Conservation (phyloP, 305 asterid genomes). For the Solanum hybrid region DNA sequence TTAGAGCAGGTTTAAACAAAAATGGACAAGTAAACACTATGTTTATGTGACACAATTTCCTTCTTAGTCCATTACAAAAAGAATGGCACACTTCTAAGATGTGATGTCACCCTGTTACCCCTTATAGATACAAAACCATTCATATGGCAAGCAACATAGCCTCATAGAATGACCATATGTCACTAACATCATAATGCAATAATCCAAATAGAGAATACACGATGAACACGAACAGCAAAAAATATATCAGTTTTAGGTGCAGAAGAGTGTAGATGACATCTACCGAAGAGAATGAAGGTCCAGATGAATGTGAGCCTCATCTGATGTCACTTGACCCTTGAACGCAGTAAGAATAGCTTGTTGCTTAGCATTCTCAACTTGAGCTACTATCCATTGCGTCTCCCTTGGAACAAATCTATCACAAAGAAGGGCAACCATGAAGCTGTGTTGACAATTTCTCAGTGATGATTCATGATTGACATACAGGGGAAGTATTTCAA, state of each 20-base stretch:
- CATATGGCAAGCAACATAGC: neutral
- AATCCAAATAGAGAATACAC: neutral
- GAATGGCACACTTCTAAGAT: neutral
- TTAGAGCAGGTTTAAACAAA: neutral
- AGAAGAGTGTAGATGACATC: constrained; percentile 1
- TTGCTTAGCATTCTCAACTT: constrained; percentile 97
- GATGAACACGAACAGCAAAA: neutral
- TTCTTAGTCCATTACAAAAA: neutral
- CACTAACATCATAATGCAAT: neutral
- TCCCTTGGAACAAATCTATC: constrained; percentile 95
- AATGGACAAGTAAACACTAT: neutral
- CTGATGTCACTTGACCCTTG: constrained; percentile 93
- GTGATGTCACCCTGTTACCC: neutral
- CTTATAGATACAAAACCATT: neutral
- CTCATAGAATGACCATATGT: neutral
- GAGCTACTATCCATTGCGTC: constrained; percentile 98
- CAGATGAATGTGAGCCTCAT: constrained; percentile 97
- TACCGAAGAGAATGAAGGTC: constrained; percentile 98
- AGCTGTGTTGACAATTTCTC: neutral
- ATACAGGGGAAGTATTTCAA: neutral
- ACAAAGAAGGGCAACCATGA: constrained; percentile 22
- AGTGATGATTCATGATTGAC: neutral
- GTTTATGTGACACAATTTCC: neutral
- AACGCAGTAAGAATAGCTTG: constrained; percentile 80
- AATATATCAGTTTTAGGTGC: neutral